These are phyloP conservation scores for Zymoseptoria tritici DNA, from an alignment of 2,329 filamentous ascomycete genomes.

Conservation along the genomic window DNA sequence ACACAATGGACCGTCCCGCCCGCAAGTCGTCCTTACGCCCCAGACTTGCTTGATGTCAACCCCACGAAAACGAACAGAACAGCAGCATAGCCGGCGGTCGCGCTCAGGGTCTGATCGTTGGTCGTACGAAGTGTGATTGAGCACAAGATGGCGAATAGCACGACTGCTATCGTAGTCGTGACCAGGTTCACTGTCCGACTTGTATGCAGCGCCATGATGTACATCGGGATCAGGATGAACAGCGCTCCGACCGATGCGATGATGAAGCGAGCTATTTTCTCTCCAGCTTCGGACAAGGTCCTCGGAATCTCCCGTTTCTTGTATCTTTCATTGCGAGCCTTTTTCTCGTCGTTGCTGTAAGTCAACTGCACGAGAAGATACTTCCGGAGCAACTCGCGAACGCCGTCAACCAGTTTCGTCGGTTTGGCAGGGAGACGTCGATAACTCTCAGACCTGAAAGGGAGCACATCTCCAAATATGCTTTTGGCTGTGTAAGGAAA, in stretches of 20 bases:
- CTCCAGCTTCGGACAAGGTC: too few relatives aligned
- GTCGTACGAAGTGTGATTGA: conserved; percentile 1
- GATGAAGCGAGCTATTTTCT: not conserved
- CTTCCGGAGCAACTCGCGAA: too few relatives aligned
- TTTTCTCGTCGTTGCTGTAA: too few relatives aligned
- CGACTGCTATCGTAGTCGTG: not conserved
- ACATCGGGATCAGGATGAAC: conserved; percentile 3
- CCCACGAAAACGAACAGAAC: conserved; percentile 1
- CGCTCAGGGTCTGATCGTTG: conserved; percentile 1
- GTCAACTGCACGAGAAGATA: too few relatives aligned
- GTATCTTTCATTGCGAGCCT: too few relatives aligned
- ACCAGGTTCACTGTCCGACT: not conserved
- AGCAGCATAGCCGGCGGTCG: conserved; percentile 1
- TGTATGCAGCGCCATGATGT: conserved; percentile 1
- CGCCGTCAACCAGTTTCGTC: too few relatives aligned
- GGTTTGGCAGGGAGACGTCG: too few relatives aligned
- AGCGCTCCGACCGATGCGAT: not conserved
- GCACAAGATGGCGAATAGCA: not conserved
- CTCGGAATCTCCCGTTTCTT: too few relatives aligned
- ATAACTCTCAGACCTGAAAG: too few relatives aligned
- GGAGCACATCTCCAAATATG: too few relatives aligned
- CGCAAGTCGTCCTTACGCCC: not conserved
- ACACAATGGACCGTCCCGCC: not conserved
- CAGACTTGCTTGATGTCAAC: not conserved
- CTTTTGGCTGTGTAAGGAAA: too few relatives aligned